Percentiles rank a stretch among this genome's conserved stretches.
phyloP scores from a whole-genome alignment of 768 basidiomycete species.

The Phylloporus sp. region DNA sequence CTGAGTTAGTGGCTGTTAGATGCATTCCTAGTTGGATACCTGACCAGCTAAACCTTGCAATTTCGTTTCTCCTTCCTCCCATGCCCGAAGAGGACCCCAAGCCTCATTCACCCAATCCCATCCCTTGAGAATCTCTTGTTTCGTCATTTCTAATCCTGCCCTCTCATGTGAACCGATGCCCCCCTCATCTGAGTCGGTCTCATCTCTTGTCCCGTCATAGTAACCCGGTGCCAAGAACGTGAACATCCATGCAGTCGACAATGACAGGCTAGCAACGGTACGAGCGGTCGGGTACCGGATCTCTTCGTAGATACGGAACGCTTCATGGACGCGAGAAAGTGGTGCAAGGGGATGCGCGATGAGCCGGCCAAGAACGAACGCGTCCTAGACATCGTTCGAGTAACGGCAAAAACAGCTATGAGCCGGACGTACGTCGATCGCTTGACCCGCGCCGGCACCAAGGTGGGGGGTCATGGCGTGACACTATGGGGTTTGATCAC shows the following conservation, averaged over 20 bases:
- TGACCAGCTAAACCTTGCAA: background rate
- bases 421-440: constrained; percentile 18
- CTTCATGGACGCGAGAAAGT: background rate
- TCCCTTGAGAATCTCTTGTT: constrained; percentile 7
- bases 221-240: constrained; percentile 15
- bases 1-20: no score
- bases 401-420: background rate
- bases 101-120: constrained; percentile 16
- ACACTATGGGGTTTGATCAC: constrained; percentile 1
- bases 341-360: constrained; percentile 18
- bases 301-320: constrained; percentile 12
- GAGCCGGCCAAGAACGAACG: constrained; percentile 21
- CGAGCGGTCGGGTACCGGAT: constrained; percentile 13
- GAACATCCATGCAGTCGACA: constrained; percentile 16
- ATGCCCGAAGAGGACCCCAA: constrained; percentile 6
- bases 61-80: constrained; percentile 15
- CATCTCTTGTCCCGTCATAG: constrained; percentile 19
- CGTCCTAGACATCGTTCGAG: constrained; percentile 7
- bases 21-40: background rate
- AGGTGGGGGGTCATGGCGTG: constrained; percentile 26
- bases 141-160: constrained; percentile 15
- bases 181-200: constrained; percentile 5
- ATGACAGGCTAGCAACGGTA: constrained; percentile 13
- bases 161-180: constrained; percentile 9
- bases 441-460: constrained; percentile 25